Base-by-base conservation (phyloP, 2,329 filamentous ascomycete species). In the Albifimbria verrucaria region DNA sequence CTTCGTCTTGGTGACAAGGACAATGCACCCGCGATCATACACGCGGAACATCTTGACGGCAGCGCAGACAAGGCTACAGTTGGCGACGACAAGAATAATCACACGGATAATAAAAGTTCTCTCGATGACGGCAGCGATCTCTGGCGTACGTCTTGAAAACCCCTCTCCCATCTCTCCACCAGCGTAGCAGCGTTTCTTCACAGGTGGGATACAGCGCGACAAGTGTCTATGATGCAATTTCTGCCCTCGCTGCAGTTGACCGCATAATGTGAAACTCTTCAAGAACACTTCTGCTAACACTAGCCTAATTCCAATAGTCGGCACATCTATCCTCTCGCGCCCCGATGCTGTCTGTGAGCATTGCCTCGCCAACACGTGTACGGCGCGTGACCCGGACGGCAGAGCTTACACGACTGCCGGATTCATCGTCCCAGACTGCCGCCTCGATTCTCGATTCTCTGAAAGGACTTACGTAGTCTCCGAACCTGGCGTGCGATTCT, bases 131-230 rank as follows among this genome's bases (percentile, higher is more conserved):
- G 51, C 9, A 58, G 69, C 52, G 65, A 65, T 3, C 48, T 74
- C 32, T 76, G 70, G 68, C 54, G 74, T 53, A 62, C 52, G 64
- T 66, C n/a, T n/a, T n/a, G n/a, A n/a, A n/a, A n/a, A n/a, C n/a
- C n/a, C n/a, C n/a, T n/a, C n/a, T n/a, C n/a, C n/a, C n/a, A n/a
- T n/a, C n/a, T n/a, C n/a, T n/a, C n/a, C n/a, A n/a, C n/a, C n/a
- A n/a, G n/a, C n/a, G n/a, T n/a, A n/a, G n/a, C n/a, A n/a, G n/a
- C n/a, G n/a, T n/a, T n/a, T n/a, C n/a, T n/a, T n/a, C n/a, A n/a
- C n/a, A n/a, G n/a, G n/a, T n/a, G n/a, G n/a, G n/a, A n/a, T n/a
- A n/a, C n/a, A n/a, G n/a, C n/a, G n/a, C n/a, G n/a, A n/a, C n/a
- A n/a, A n/a, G n/a, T n/a, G n/a, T n/a, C n/a, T n/a, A n/a, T n/a